Percentiles rank a stretch among this genome's conserved stretches.
Conservation (phyloP, 2,329 filamentous ascomycete genomes). For the Thielaviopsis euricoi region DNA sequence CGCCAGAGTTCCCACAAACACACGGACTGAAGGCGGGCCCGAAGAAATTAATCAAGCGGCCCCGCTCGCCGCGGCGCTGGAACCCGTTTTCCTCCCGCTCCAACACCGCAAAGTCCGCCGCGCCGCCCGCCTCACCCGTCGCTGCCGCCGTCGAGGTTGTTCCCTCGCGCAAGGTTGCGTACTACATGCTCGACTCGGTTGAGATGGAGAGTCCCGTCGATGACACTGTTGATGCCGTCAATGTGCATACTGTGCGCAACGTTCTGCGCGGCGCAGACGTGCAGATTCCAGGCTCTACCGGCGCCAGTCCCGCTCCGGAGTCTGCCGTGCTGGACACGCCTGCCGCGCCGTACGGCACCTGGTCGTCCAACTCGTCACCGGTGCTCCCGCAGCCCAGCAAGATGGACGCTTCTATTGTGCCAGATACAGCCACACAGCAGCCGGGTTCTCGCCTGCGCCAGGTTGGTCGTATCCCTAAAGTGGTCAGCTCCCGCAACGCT, state of each 20-base stretch:
- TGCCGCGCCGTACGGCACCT: neutral
- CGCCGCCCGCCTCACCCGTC: slow-evolving; percentile 23
- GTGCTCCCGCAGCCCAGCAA: neutral
- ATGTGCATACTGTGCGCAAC: neutral
- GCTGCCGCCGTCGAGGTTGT: slow-evolving; percentile 31
- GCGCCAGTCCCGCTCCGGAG: neutral
- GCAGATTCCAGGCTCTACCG: neutral
- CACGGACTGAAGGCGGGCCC: slow-evolving; percentile 14
- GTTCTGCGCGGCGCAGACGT: slow-evolving; percentile 3
- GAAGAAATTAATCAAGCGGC: slow-evolving; percentile 39
- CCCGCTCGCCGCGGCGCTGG: slow-evolving; percentile 43
- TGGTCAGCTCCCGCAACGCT: slow-evolving; percentile 50
- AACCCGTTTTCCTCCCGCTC: slow-evolving; percentile 41
- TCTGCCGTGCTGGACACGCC: neutral
- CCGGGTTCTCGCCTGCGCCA: slow-evolving; percentile 50
- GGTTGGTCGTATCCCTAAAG: slow-evolving; percentile 72
- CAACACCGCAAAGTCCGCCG: slow-evolving; percentile 24
- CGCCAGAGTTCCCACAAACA: neutral
- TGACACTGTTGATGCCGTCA: neutral
- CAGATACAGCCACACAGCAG: neutral
- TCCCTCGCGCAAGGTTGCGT: slow-evolving; percentile 34
- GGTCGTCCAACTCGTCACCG: slow-evolving; percentile 1
- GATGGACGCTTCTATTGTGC: neutral
- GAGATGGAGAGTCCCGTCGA: slow-evolving; percentile 26
- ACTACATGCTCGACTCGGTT: slow-evolving; percentile 44